phyloP scores from a whole-genome alignment of 2,329 filamentous ascomycete genomes.

The Cladosporium phlei region DNA sequence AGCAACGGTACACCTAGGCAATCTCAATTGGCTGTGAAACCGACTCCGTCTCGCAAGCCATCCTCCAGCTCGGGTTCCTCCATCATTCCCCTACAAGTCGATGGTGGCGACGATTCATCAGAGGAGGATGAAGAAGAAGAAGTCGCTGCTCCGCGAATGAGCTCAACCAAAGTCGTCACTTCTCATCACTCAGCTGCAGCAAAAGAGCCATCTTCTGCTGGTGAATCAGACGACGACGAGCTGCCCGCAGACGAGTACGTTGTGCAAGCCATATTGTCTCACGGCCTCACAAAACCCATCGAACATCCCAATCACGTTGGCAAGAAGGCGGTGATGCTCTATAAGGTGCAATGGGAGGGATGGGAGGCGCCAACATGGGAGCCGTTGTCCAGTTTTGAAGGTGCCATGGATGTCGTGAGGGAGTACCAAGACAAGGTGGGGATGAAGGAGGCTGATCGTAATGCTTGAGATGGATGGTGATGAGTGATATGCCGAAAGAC shows the following conservation, averaged over 20 bases:
- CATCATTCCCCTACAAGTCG: slow-evolving; percentile 1
- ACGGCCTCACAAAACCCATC: slow-evolving; percentile 24
- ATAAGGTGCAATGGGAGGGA: slow-evolving; percentile 30
- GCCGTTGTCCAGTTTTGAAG: slow-evolving; percentile 29
- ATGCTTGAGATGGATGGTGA: too few species aligned
- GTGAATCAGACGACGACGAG: slow-evolving; percentile 14
- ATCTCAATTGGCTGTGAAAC: neutral
- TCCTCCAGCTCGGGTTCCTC: neutral
- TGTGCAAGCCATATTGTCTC: slow-evolving; percentile 25
- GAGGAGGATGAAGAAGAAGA: neutral
- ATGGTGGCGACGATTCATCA: neutral
- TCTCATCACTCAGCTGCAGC: neutral
- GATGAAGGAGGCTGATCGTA: too few species aligned
- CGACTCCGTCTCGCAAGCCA: neutral
- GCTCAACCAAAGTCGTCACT: neutral
- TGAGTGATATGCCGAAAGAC: too few species aligned
- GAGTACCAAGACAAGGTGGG: slow-evolving; percentile 24
- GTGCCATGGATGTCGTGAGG: slow-evolving; percentile 23
- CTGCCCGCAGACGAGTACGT: slow-evolving; percentile 18
- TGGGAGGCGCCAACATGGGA: slow-evolving; percentile 31
- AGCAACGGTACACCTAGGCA: neutral
- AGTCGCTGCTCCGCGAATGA: neutral
- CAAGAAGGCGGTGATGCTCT: slow-evolving; percentile 26
- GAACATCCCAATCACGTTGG: slow-evolving; percentile 24
- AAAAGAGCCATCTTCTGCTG: slow-evolving; percentile 6